These are phyloP conservation scores for Ogataea hybrid DNA, from an alignment of 1,139 yeast species.

Conservation along the genomic window DNA sequence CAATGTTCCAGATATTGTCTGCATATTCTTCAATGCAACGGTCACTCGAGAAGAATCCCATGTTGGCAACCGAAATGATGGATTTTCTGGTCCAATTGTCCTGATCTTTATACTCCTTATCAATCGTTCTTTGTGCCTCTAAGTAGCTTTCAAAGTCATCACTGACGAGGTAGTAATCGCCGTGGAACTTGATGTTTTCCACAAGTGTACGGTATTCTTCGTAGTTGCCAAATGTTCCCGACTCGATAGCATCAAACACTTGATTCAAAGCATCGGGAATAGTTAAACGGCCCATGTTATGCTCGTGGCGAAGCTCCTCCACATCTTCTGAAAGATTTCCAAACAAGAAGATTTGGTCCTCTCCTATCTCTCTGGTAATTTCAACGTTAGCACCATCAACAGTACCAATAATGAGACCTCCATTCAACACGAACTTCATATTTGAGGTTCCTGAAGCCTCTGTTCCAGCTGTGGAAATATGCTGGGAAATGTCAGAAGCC, in stretches of 20 bases:
- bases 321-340: constrained; percentile 91
- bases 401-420: constrained; percentile 92
- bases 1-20: constrained; percentile 89
- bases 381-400: constrained; percentile 98
- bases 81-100: constrained; percentile 75
- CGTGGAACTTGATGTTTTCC: constrained; percentile 67
- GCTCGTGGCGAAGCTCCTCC: constrained; percentile 77
- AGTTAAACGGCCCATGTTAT: constrained; percentile 52
- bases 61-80: constrained; percentile 80
- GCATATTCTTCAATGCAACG: constrained; percentile 93
- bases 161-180: constrained; percentile 82
- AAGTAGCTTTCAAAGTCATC: constrained; percentile 88
- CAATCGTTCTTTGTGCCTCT: constrained; percentile 76
- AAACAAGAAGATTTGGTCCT: constrained; percentile 86
- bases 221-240: constrained; percentile 70
- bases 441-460: constrained; percentile 96
- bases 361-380: constrained; percentile 87
- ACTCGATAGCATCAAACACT: constrained; percentile 69
- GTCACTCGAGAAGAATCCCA: constrained; percentile 92
- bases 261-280: constrained; percentile 54
- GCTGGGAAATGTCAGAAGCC: constrained; percentile 88
- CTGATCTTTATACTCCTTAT: constrained; percentile 63
- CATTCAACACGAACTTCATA: constrained; percentile 93
- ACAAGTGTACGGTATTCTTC: constrained; percentile 67
- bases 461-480: constrained; percentile 97